Percentiles rank a stretch among this genome's conserved stretches.
phyloP scores from a whole-genome alignment of 1,284 basidiomycete genomes.

The Apiotrichum gracile region DNA sequence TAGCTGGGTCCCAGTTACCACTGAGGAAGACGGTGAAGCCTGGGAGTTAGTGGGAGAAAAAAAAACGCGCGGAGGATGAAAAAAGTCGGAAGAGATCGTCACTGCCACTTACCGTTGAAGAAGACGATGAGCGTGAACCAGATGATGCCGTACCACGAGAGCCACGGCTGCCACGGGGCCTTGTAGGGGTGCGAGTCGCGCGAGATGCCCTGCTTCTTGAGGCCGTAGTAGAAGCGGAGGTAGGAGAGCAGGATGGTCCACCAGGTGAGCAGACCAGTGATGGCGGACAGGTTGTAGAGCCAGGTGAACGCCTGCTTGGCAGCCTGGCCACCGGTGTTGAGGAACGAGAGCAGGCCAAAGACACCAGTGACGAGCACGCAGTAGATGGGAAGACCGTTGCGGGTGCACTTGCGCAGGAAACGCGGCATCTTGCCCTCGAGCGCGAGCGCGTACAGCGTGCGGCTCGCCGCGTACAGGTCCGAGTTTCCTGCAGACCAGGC shows the following conservation, averaged over 20 bases:
- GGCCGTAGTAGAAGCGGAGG: slow-evolving; percentile 64
- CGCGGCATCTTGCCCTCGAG: slow-evolving; percentile 63
- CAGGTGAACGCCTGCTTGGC: slow-evolving; percentile 51
- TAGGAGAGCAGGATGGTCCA: slow-evolving; percentile 65
- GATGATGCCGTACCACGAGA: slow-evolving; percentile 21
- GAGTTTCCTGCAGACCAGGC: slow-evolving; percentile 82
- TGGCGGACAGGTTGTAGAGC: slow-evolving; percentile 63
- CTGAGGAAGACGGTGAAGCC: slow-evolving; percentile 56
- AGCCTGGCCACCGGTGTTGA: slow-evolving; percentile 44
- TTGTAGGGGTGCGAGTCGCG: slow-evolving; percentile 55
- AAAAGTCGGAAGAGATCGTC: background rate
- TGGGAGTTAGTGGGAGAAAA: slow-evolving; percentile 7
- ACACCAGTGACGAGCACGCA: slow-evolving; percentile 54
- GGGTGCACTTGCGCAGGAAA: slow-evolving; percentile 56
- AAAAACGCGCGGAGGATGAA: background rate
- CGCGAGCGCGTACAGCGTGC: slow-evolving; percentile 75
- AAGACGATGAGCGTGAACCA: slow-evolving; percentile 38
- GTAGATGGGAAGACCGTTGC: slow-evolving; percentile 63
- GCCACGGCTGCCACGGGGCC: slow-evolving; percentile 30
- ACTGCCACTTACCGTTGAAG: slow-evolving; percentile 16
- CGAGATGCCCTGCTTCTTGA: slow-evolving; percentile 56
- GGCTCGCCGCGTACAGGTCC: slow-evolving; percentile 70
- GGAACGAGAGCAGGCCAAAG: slow-evolving; percentile 55
- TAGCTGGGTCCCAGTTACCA: slow-evolving; percentile 51
- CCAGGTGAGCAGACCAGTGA: slow-evolving; percentile 66